These are phyloP conservation scores for Pyrenophora teres DNA, from an alignment of 2,329 filamentous ascomycete genomes.

Conservation along the genomic window DNA sequence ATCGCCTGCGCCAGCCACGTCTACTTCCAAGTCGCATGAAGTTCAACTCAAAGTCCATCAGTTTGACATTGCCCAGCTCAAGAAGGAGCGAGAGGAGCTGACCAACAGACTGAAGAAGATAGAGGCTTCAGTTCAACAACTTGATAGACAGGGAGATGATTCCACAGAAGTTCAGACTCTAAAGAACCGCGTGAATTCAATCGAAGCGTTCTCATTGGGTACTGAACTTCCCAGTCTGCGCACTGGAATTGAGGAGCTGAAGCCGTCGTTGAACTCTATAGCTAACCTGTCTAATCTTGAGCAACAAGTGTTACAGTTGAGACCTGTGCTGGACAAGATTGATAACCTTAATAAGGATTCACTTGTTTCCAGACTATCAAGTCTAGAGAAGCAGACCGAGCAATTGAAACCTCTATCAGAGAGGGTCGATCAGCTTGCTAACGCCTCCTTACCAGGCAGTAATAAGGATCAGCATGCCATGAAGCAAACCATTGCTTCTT, in stretches of 20 bases:
- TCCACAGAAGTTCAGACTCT: background rate
- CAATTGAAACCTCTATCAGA: background rate
- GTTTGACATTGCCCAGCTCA: conserved; percentile 10
- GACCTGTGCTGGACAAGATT: background rate
- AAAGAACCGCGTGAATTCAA: background rate
- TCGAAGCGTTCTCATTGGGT: background rate
- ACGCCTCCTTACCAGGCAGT: too few species aligned
- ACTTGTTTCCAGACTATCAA: background rate
- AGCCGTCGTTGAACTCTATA: background rate
- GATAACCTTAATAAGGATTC: background rate
- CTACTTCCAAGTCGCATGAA: background rate
- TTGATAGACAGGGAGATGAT: background rate
- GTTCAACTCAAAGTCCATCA: conserved; percentile 8
- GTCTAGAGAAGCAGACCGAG: background rate
- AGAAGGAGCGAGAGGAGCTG: conserved; percentile 8
- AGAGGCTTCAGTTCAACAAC: background rate
- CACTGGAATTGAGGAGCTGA: background rate
- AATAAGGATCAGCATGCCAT: too few species aligned
- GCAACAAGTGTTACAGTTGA: background rate
- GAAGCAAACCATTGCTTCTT: too few species aligned
- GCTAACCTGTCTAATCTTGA: background rate
- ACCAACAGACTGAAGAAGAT: background rate
- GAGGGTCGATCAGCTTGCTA: too few species aligned
- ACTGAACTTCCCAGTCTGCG: background rate
- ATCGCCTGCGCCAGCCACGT: background rate